phyloP scores from a whole-genome alignment of 441 rosid species.

The Croton laevigatus region DNA sequence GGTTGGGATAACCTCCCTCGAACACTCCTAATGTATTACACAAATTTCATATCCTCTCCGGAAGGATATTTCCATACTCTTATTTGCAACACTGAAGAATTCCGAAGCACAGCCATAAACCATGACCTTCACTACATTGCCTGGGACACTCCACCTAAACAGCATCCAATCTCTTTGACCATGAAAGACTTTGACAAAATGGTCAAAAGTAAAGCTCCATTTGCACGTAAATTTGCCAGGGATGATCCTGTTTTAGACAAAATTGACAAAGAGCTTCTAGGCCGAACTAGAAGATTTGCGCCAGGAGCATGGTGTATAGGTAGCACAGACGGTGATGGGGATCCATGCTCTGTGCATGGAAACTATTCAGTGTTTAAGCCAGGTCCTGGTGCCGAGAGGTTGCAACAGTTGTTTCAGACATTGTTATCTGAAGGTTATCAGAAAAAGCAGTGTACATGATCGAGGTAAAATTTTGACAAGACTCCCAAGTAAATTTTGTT shows the following conservation, averaged over 20 bases:
- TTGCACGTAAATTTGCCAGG: constrained; percentile 79
- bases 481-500: constrained; percentile 22
- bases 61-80: constrained; percentile 96
- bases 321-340: constrained; percentile 51
- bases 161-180: constrained; percentile 71
- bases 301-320: constrained; percentile 95
- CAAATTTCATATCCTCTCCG: constrained; percentile 86
- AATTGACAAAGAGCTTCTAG: constrained; percentile 77
- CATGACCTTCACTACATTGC: constrained; percentile 95
- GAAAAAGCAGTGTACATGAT: constrained; percentile 61
- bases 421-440: constrained; percentile 57
- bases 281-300: constrained; percentile 59
- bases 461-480: constrained; percentile 17
- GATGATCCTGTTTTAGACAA: constrained; percentile 76
- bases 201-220: constrained; percentile 80
- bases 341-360: constrained; percentile 65
- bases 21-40: constrained; percentile 78
- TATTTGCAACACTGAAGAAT: constrained; percentile 67
- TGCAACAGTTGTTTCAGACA: constrained; percentile 53
- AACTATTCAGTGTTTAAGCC: constrained; percentile 60
- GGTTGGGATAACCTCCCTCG: constrained; percentile 93
- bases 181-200: constrained; percentile 68
- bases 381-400: constrained; percentile 76
- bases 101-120: constrained; percentile 52
- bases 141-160: constrained; percentile 96